Percentiles rank a stretch among this genome's conserved stretches.
Conservation (phyloP, 2,329 filamentous ascomycete genomes). For the Pseudopithomyces chartarum region DNA sequence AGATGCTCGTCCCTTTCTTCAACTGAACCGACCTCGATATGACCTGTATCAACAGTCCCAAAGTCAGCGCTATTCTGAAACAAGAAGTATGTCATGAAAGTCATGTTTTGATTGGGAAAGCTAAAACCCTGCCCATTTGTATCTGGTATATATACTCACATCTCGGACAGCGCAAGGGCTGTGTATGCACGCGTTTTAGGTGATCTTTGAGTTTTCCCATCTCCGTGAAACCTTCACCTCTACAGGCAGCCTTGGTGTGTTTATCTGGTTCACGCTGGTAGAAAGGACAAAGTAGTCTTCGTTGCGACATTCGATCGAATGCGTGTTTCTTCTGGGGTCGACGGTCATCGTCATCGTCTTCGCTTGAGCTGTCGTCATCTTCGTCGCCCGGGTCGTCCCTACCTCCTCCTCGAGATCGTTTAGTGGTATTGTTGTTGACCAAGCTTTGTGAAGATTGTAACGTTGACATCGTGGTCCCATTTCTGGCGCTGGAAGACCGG, state of each 20-base stretch:
- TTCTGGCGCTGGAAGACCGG: neutral
- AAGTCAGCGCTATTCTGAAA: too few species aligned
- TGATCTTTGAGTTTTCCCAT: conserved; percentile 22
- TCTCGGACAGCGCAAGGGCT: conserved; percentile 14
- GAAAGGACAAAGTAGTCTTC: conserved; percentile 17
- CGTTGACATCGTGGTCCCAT: neutral
- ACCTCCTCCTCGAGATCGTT: conserved; percentile 7
- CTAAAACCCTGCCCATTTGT: too few species aligned
- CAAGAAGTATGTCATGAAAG: too few species aligned
- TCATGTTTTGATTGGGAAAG: too few species aligned
- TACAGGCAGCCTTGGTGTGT: conserved; percentile 12
- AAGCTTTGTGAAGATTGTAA: too few species aligned
- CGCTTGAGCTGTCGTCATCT: conserved; percentile 1
- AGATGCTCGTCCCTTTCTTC: conserved; percentile 9
- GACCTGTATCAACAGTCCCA: neutral
- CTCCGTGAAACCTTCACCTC: conserved; percentile 19
- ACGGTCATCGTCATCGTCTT: conserved; percentile 11
- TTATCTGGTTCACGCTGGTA: conserved; percentile 17
- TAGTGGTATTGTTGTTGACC: neutral
- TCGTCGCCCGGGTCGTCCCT: conserved; percentile 9
- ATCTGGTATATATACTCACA: neutral
- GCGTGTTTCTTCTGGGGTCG: conserved; percentile 11
- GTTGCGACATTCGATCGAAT: neutral
- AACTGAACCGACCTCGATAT: conserved; percentile 10
- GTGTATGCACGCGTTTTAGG: conserved; percentile 19